Conservation (phyloP, 2,329 filamentous ascomycete genomes). For the Cordyceps javanica region DNA sequence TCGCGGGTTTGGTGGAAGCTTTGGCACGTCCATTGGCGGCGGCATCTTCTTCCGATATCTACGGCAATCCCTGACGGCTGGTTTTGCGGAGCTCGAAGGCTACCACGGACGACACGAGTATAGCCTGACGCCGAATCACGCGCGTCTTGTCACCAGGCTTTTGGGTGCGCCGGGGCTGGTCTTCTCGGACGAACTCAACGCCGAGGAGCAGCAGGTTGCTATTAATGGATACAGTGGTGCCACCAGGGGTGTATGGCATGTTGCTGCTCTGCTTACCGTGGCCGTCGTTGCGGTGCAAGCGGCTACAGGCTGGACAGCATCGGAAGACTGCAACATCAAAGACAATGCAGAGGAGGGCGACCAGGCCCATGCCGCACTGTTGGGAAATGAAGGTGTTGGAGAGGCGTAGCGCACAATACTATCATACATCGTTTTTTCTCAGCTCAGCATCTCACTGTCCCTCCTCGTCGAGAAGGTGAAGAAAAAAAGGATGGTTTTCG, state of each 20-base stretch:
- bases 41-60: slow-evolving; percentile 65
- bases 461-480: no score
- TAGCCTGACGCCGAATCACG: slow-evolving; percentile 27
- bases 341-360: slow-evolving; percentile 29
- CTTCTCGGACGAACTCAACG: slow-evolving; percentile 34
- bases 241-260: slow-evolving; percentile 39
- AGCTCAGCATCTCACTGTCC: not conserved
- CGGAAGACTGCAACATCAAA: slow-evolving; percentile 49
- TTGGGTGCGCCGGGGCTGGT: slow-evolving; percentile 47
- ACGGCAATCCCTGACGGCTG: slow-evolving; percentile 44
- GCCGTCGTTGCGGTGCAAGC: slow-evolving; percentile 42
- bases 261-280: slow-evolving; percentile 38
- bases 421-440: not conserved
- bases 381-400: slow-evolving; percentile 27
- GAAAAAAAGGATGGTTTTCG: no score
- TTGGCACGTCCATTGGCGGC: slow-evolving; percentile 73
- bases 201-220: slow-evolving; percentile 38
- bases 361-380: slow-evolving; percentile 19
- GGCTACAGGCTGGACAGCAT: slow-evolving; percentile 44
- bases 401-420: slow-evolving; percentile 19
- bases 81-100: slow-evolving; percentile 47
- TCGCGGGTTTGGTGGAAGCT: slow-evolving; percentile 73
- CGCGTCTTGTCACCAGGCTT: slow-evolving; percentile 38
- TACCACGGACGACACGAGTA: slow-evolving; percentile 16
- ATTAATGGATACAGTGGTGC: slow-evolving; percentile 42